A percentile compares a stretch with the other conserved stretches of the same genome.
Conservation (phyloP, 371 early-diverging fungal species). For the Mucor piriformis region DNA sequence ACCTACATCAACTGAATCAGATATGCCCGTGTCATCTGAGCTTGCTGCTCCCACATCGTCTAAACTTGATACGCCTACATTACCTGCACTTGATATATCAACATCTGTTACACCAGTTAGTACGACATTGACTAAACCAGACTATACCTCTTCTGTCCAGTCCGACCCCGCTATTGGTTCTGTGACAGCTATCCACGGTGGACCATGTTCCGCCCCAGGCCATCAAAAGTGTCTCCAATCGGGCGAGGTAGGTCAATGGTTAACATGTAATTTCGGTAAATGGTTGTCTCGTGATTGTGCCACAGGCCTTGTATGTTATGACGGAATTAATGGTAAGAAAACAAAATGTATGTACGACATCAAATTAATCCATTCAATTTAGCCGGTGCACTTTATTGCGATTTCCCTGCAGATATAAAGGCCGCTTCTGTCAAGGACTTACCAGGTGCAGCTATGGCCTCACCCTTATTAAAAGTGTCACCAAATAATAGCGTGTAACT, state of each 20-base stretch:
- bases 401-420: neutral
- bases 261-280: conserved; percentile 32
- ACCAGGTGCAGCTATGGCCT: neutral
- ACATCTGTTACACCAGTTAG: conserved; percentile 2
- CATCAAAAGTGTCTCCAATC: conserved; percentile 28
- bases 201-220: conserved; percentile 18
- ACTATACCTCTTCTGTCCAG: no score
- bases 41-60: no score
- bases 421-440: neutral
- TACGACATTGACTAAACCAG: no score
- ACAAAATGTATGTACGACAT: neutral
- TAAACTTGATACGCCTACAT: no score
- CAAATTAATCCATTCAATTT: neutral
- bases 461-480: neutral
- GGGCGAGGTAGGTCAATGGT: conserved; percentile 30
- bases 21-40: no score
- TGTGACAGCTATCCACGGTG: neutral
- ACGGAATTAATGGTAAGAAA: conserved; percentile 6
- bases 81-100: neutral
- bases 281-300: conserved; percentile 40
- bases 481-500: neutral
- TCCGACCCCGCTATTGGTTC: neutral
- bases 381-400: conserved; percentile 1
- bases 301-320: conserved; percentile 30
- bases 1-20: no score